Evolutionary conservation across 257 asterid genomes (phyloP).

Genomic region (Jacaranda copaia): DNA sequence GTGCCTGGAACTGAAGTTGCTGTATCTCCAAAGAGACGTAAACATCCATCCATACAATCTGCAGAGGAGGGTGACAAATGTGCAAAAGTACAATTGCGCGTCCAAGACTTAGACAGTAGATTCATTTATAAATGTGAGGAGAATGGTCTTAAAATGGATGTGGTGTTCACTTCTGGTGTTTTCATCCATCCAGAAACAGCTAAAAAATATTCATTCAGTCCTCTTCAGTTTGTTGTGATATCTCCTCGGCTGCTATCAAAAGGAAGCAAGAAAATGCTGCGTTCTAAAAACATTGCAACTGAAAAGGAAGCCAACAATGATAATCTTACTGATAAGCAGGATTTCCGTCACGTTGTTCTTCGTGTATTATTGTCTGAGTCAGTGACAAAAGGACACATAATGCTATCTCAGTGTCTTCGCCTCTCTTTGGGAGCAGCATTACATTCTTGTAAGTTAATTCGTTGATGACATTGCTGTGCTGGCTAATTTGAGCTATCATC

Average conservation of each 20-base stretch:
- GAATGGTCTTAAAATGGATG: constrained; percentile 63
- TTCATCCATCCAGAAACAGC: constrained; percentile 95
- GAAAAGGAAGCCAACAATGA: constrained; percentile 62
- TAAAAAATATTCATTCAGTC: constrained; percentile 54
- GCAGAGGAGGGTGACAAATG: constrained; percentile 42
- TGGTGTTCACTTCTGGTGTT: constrained; percentile 74
- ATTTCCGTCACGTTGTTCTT: constrained; percentile 50
- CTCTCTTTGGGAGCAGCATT: constrained; percentile 81
- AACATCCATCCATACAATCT: constrained; percentile 54
- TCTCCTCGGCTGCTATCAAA: constrained; percentile 56
- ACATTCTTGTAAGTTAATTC: constrained; percentile 81
- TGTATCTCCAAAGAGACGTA: constrained; percentile 94
- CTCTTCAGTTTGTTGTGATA: constrained; percentile 70
- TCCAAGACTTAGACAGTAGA: constrained; percentile 69
- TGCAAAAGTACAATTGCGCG: constrained; percentile 74
- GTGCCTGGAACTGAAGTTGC: constrained; percentile 97
- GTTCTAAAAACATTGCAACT: constrained; percentile 49
- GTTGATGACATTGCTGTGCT: constrained; percentile 23
- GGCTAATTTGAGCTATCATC: constrained; percentile 18
- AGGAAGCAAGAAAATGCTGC: constrained; percentile 56
- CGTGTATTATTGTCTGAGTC: constrained; percentile 69
- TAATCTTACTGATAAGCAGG: constrained; percentile 44
- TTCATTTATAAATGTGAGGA: constrained; percentile 55
- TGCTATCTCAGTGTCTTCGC: constrained; percentile 85
- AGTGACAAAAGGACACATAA: constrained; percentile 91